Evolutionary conservation across 2,329 filamentous ascomycete genomes (phyloP), one percentile per base, ranked within the genome.

Genomic region (Aspergillus chevalieri): DNA sequence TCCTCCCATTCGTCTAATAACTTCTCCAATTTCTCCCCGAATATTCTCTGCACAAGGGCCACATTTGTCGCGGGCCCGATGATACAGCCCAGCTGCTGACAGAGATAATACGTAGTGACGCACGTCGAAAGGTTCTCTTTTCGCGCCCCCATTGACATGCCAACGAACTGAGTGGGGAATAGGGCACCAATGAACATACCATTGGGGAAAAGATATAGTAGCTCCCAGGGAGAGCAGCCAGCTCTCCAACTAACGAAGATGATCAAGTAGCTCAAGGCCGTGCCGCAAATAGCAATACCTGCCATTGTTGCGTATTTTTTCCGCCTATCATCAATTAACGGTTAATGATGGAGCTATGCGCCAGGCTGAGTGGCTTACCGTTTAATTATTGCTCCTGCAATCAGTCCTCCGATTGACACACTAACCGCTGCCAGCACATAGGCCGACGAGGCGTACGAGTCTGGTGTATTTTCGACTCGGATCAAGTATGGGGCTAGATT

Each of bases 21-120:
- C 14, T 10, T 8, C 36, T 26, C 34, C 17, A 57, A 22, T 3
- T 50, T 36, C 15, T 30, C 46, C 9, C 47, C 43, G 24, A 58
- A 57, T 2, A 49, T n/a, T 17, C 30, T 38, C 22, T 49, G 55
- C 10, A 56, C 46, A 5, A 58, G 5, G 9, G 57, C 53, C 8
- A 47, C 43, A 7, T 46, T 49, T 12, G 34, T 41, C 5, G 51
- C 48, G 10, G 48, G 47, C 19, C 57, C 54, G n/a, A 59, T 17
- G 17, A 59, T 50, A 10, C 49, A 47, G 9, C 56, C 56, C 8
- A 59, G 28, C 44, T 59, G 57, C 46, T 58, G 56, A 21, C 46
- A 44, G 10, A 59, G 46, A 38, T 48, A 59, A 14, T 55, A 58
- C 3, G 49, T 34, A 10, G 49, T 49, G 17, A 58, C 46, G 12